Base-by-base conservation (phyloP, 176 grass and related monocot species). In the Aegilops longissima region DNA sequence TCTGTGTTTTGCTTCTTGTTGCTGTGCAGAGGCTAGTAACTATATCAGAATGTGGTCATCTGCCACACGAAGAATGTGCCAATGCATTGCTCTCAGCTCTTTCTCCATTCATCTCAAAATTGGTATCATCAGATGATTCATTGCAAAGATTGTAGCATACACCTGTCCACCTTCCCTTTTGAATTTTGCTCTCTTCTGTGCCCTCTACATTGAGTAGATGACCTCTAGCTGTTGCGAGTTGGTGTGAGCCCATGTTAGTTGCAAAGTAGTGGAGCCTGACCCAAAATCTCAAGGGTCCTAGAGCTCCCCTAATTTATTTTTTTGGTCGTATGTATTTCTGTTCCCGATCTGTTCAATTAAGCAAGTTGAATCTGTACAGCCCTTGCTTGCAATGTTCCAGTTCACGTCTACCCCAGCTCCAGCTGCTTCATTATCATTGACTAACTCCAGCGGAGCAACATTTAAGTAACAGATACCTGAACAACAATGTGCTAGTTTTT, bases 11-110 rank as follows among this genome's bases (percentile, higher is more conserved):
- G 40, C 69, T 36, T 33, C 34, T 64, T 85, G 21, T 62, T 85
- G 0, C 77, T 82, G 66, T 82, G 76, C 94, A 98, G 96, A 96
- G 93, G 76, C 78, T 98, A 70, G 80, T 98, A 66, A 90, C 90
- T 17, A 96, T 98, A 88, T 98, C 96, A 11, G 88, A 87, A 66
- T 98, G 96, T 45, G 96, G 96, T 38, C 96, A 98, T 90, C 67
- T 98, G 83, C 96, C 96, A 52, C 96, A 98, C 69, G 96, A 98
- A 86, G 96, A 98, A 87, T 98, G 96, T 76, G 93, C 96, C 47
- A 94, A 94, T 78, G 93, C 92, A 35, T 88, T 98, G 23, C 93
- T 98, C 20, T 94, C 93, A 5, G 96, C 96, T 65, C 90, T 98
- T 52, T 88, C 90, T 29, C 96, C 94, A 5, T 98, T 98, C 76